phyloP scores from a whole-genome alignment of 805 yeast genomes.

The Kuraishia cidri region DNA sequence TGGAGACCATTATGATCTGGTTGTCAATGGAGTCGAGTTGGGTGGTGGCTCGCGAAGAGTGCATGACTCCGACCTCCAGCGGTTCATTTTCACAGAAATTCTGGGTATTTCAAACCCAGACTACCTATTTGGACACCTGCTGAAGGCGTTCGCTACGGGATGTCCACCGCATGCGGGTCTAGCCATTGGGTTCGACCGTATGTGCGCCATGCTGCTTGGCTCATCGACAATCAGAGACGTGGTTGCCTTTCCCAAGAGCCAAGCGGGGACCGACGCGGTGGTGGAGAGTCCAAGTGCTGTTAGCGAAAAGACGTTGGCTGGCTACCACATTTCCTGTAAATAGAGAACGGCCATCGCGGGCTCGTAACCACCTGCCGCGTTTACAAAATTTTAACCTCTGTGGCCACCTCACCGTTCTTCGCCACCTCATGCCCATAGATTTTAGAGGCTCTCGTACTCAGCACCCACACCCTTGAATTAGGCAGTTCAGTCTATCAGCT shows the following conservation, averaged over 20 bases:
- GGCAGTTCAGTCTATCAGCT: too few species aligned
- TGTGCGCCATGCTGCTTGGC: conserved; percentile 86
- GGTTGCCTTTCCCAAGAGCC: conserved; percentile 92
- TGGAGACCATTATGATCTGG: conserved; percentile 94
- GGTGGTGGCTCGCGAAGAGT: conserved; percentile 98
- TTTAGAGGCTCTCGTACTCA: too few species aligned
- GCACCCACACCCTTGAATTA: too few species aligned
- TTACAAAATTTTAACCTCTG: too few species aligned
- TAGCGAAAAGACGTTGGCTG: conserved; percentile 33
- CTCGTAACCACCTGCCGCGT: too few species aligned
- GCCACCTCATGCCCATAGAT: too few species aligned
- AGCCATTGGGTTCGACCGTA: conserved; percentile 90
- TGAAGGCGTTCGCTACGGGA: conserved; percentile 76
- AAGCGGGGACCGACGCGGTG: conserved; percentile 79
- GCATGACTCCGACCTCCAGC: conserved; percentile 77
- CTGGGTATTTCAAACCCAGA: conserved; percentile 52
- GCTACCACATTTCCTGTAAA: conserved; percentile 36
- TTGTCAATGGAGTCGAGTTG: conserved; percentile 86
- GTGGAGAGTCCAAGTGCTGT: conserved; percentile 80
- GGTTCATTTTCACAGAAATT: conserved; percentile 57
- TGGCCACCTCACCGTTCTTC: too few species aligned
- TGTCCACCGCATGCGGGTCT: conserved; percentile 99
- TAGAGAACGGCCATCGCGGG: too few species aligned
- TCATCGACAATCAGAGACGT: conserved; percentile 80
- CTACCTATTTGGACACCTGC: conserved; percentile 73